Percentiles rank a stretch among this genome's conserved stretches.
These are phyloP conservation scores for Chaetomium globosum DNA, from an alignment of 2,329 filamentous ascomycete species.

Conservation along the genomic window DNA sequence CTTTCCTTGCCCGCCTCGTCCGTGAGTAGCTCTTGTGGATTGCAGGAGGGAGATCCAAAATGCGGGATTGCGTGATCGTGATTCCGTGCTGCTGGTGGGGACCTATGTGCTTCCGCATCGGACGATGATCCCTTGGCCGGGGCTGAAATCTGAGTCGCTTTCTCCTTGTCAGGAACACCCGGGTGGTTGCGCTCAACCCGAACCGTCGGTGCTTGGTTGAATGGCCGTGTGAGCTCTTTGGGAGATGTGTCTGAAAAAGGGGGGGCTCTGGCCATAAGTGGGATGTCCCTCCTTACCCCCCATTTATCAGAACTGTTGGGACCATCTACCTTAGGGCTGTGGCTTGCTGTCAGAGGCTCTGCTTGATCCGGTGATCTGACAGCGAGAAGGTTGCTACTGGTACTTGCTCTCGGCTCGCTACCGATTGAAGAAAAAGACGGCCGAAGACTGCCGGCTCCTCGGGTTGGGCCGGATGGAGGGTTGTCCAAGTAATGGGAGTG, in stretches of 20 bases:
- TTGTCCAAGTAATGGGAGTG: background rate
- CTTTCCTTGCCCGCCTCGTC: background rate
- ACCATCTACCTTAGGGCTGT: background rate
- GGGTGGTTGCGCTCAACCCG: background rate
- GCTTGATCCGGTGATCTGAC: background rate
- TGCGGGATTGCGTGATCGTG: background rate
- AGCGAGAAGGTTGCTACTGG: background rate
- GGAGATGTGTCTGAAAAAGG: conserved; percentile 17
- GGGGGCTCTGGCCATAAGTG: background rate
- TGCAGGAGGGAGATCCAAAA: background rate
- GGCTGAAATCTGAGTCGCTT: too few relatives aligned
- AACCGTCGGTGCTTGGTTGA: background rate
- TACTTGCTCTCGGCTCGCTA: background rate
- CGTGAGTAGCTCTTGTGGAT: background rate
- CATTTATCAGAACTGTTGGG: background rate
- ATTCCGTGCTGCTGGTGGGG: background rate
- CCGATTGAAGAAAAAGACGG: background rate
- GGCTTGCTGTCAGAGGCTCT: background rate
- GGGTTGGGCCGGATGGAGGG: too few relatives aligned
- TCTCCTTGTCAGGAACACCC: background rate
- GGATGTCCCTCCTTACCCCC: background rate
- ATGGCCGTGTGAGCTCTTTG: background rate
- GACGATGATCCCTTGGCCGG: background rate
- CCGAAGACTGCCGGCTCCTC: background rate
- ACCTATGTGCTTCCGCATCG: too few relatives aligned